phyloP scores from a whole-genome alignment of 148 eudicot genomes.

The Agrostemma githago region DNA sequence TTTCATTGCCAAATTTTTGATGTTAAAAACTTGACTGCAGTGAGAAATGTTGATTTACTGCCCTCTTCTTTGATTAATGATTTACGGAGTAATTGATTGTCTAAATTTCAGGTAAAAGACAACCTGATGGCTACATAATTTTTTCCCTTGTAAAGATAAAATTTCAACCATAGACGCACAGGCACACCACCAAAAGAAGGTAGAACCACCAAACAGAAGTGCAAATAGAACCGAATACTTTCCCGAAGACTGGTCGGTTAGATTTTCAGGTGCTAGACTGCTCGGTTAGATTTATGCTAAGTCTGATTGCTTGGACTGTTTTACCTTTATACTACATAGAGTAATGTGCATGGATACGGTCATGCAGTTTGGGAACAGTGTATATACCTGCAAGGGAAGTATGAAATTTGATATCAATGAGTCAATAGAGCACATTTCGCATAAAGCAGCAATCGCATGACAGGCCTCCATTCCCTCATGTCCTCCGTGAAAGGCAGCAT shows the following conservation, averaged over 20 bases:
- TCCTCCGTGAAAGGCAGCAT: slow-evolving; percentile 76
- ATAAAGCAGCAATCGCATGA: slow-evolving; percentile 91
- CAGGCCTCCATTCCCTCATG: slow-evolving; percentile 81
- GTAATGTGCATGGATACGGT: neutral
- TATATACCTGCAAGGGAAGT: slow-evolving; percentile 87
- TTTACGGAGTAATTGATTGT: no score
- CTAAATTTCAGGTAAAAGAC: neutral
- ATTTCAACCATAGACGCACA: neutral
- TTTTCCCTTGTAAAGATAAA: neutral
- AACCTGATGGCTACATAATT: neutral
- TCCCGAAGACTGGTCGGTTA: no score
- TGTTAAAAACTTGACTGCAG: no score
- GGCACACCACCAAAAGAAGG: no score
- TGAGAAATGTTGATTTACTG: no score
- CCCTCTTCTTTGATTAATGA: no score
- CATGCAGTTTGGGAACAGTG: neutral
- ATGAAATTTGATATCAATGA: slow-evolving; percentile 95
- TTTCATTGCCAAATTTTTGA: no score
- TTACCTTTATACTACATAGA: neutral
- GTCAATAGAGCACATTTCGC: slow-evolving; percentile 91
- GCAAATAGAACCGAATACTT: neutral
- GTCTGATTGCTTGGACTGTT: no score
- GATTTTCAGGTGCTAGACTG: no score
- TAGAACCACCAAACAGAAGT: neutral
- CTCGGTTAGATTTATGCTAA: no score